Percentiles rank a stretch among this genome's conserved stretches.
These are phyloP conservation scores for Exophiala dermatitidis DNA, from an alignment of 2,329 filamentous ascomycete genomes.

Conservation along the genomic window DNA sequence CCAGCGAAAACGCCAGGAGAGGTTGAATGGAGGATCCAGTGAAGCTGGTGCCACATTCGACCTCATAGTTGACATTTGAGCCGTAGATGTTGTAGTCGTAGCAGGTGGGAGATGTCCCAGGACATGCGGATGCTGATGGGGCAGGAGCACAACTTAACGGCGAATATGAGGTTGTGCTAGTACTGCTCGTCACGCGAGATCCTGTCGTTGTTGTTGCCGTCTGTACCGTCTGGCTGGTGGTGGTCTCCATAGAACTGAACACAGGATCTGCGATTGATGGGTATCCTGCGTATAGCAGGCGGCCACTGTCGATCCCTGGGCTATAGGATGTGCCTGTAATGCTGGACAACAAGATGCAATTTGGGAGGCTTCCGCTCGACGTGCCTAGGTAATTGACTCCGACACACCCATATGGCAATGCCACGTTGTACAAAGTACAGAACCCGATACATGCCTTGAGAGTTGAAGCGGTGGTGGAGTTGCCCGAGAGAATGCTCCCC, in stretches of 20 bases:
- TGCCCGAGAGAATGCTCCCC: conserved; percentile 10
- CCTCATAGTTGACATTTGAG: conserved; percentile 12
- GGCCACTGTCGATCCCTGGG: conserved; percentile 6
- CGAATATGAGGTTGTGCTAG: conserved; percentile 1
- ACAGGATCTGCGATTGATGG: conserved; percentile 13
- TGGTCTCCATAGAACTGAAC: conserved; percentile 2
- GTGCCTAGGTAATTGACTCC: conserved; percentile 16
- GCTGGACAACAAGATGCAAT: conserved; percentile 15
- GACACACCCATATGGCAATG: conserved; percentile 19
- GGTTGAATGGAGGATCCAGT: conserved; percentile 3
- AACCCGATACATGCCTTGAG: conserved; percentile 14
- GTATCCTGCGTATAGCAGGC: conserved; percentile 20
- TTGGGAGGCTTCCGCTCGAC: conserved; percentile 5
- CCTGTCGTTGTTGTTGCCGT: conserved; percentile 1
- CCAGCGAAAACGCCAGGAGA: conserved; percentile 10
- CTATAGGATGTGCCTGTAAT: conserved; percentile 10
- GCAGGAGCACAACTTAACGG: conserved; percentile 6
- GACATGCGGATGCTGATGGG: conserved; percentile 8
- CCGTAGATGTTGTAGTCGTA: conserved; percentile 15
- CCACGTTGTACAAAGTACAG: conserved; percentile 21
- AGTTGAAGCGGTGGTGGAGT: conserved; percentile 10
- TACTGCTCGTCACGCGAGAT: conserved; percentile 1
- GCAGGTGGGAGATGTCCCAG: conserved; percentile 14
- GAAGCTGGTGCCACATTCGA: conserved; percentile 18
- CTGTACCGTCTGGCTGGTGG: neutral